Evolutionary conservation across 106 monocot species (phyloP).

Genomic region (Hemerocallis citrina): DNA sequence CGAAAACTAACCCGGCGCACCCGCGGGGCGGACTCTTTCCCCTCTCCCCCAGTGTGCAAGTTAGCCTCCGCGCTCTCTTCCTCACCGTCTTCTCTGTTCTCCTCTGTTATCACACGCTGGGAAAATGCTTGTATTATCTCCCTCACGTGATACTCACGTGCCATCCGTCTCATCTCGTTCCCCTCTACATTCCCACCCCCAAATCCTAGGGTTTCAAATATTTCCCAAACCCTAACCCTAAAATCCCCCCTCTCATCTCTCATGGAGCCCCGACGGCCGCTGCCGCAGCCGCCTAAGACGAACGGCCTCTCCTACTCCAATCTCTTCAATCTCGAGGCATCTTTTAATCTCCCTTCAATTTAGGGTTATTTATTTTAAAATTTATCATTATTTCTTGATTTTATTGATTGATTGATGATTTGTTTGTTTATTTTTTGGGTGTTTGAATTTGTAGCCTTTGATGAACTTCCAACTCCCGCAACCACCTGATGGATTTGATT

Average conservation of each 20-base stretch:
- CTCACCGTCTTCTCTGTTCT: background rate
- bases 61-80: constrained; percentile 1
- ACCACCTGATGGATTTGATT: constrained; percentile 46
- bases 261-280: constrained; percentile 38
- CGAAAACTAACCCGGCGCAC: background rate
- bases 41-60: constrained; percentile 4
- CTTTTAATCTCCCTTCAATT: background rate
- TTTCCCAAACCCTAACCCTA: background rate
- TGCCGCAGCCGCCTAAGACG: constrained; percentile 19
- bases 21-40: background rate
- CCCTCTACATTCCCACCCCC: background rate
- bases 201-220: background rate
- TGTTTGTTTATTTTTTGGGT: constrained; percentile 1
- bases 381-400: constrained; percentile 1
- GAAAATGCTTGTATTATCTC: constrained; percentile 10
- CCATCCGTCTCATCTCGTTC: background rate
- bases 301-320: constrained; percentile 57
- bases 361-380: background rate
- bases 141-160: constrained; percentile 9
- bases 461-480: constrained; percentile 71
- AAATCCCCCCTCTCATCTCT: too few relatives aligned
- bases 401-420: too few relatives aligned
- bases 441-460: constrained; percentile 60
- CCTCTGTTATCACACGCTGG: constrained; percentile 6
- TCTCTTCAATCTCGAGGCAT: constrained; percentile 93